A percentile compares a stretch with the other conserved stretches of the same genome.
These are phyloP conservation scores for Boletellus ananas DNA, from an alignment of 768 basidiomycete species.

Conservation along the genomic window DNA sequence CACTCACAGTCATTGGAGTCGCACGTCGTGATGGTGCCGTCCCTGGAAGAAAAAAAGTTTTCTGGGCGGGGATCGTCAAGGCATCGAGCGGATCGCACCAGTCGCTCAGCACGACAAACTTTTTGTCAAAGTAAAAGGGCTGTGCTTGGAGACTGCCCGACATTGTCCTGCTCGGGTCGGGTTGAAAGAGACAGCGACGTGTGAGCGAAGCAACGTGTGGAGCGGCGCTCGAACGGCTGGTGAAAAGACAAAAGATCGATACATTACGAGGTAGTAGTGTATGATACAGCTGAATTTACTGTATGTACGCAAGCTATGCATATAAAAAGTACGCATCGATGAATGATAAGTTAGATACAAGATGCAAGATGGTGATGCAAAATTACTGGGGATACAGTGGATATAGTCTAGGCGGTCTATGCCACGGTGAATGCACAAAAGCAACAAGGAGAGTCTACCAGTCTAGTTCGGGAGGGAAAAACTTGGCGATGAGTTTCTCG, in stretches of 20 bases:
- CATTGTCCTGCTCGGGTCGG: slow-evolving; percentile 5
- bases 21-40: slow-evolving; percentile 88
- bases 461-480: slow-evolving; percentile 76
- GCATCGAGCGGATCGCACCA: slow-evolving; percentile 52
- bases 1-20: slow-evolving; percentile 91
- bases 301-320: not conserved
- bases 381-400: slow-evolving; percentile 1
- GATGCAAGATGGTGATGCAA: not conserved
- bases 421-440: not conserved
- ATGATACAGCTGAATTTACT: slow-evolving; percentile 5
- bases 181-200: not conserved
- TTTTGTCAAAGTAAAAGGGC: slow-evolving; percentile 51
- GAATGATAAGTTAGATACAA: slow-evolving; percentile 15
- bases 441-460: slow-evolving; percentile 53
- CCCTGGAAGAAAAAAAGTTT: slow-evolving; percentile 45
- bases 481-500: slow-evolving; percentile 74
- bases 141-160: slow-evolving; percentile 9
- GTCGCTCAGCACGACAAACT: slow-evolving; percentile 84
- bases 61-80: not conserved
- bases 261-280: not conserved
- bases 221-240: not conserved
- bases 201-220: slow-evolving; percentile 14
- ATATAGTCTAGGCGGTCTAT: slow-evolving; percentile 8
- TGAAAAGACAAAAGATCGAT: not conserved
- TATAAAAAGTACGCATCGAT: not conserved